Conservation (phyloP, 148 eudicot species). For the Chenopodium berlandieri region DNA sequence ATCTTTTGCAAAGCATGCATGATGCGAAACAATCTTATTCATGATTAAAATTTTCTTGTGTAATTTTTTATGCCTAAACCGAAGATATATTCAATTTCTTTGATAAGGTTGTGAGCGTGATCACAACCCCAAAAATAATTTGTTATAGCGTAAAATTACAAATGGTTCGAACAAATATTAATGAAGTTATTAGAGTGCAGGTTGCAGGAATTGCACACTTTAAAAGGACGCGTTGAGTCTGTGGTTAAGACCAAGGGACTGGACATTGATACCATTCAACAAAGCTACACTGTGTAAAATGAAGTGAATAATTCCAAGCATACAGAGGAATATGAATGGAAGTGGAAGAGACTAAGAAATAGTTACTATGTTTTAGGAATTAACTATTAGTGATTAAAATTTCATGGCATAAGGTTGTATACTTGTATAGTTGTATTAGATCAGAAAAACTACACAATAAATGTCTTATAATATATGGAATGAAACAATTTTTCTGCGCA, state of each 20-base stretch:
- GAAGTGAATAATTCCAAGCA: not conserved
- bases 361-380: not conserved
- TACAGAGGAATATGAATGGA: slow-evolving; percentile 21
- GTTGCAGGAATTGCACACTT: slow-evolving; percentile 66
- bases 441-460: not conserved
- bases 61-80: not conserved
- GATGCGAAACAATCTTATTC: slow-evolving; percentile 1
- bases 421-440: slow-evolving; percentile 1
- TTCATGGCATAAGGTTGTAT: slow-evolving; percentile 12
- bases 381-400: not conserved
- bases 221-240: slow-evolving; percentile 66
- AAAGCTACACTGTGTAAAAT: slow-evolving; percentile 49
- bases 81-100: not conserved
- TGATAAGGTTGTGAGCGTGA: not conserved
- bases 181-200: slow-evolving; percentile 26
- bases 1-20: no score
- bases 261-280: slow-evolving; percentile 59
- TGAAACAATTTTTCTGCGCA: not conserved
- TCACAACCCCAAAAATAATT: no score
- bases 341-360: slow-evolving; percentile 14
- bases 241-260: slow-evolving; percentile 66
- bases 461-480: not conserved
- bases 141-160: not conserved
- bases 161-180: not conserved
- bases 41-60: not conserved